These are phyloP conservation scores for Fusarium nodosum DNA, from an alignment of 2,329 filamentous ascomycete genomes.

Conservation along the genomic window DNA sequence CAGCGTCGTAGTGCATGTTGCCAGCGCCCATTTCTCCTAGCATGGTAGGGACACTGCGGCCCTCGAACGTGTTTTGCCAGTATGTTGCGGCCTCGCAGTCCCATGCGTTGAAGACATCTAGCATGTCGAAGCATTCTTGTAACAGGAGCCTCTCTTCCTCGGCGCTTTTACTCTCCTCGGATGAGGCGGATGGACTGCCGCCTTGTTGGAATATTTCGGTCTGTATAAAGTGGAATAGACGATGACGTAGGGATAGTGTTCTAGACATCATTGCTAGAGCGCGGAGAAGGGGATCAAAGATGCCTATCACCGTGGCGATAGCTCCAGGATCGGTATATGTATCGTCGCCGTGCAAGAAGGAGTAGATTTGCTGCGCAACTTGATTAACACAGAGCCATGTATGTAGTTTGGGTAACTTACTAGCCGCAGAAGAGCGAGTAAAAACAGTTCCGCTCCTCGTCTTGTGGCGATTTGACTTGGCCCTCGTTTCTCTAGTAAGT, in stretches of 20 bases:
- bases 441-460: constrained; percentile 51
- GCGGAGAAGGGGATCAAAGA: constrained; percentile 51
- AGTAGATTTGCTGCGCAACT: constrained; percentile 51
- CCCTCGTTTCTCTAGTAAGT: constrained; percentile 52
- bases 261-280: constrained; percentile 52
- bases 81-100: constrained; percentile 51
- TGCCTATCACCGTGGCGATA: constrained; percentile 48
- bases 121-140: constrained; percentile 48
- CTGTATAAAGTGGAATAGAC: constrained; percentile 23
- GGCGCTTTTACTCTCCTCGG: background rate
- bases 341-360: constrained; percentile 52
- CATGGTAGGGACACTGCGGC: constrained; percentile 46
- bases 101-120: constrained; percentile 52
- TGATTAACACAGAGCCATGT: background rate
- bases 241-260: constrained; percentile 41
- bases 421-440: constrained; percentile 50
- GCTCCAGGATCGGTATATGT: constrained; percentile 52
- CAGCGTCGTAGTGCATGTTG: constrained; percentile 47
- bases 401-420: constrained; percentile 35
- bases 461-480: constrained; percentile 51
- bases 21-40: constrained; percentile 47
- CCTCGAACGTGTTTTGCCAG: constrained; percentile 52
- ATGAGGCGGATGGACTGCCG: background rate
- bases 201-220: constrained; percentile 1
- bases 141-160: constrained; percentile 30